Evolutionary conservation across 371 early-diverging fungal species (phyloP).

Genomic region (Mortierella sp.): DNA sequence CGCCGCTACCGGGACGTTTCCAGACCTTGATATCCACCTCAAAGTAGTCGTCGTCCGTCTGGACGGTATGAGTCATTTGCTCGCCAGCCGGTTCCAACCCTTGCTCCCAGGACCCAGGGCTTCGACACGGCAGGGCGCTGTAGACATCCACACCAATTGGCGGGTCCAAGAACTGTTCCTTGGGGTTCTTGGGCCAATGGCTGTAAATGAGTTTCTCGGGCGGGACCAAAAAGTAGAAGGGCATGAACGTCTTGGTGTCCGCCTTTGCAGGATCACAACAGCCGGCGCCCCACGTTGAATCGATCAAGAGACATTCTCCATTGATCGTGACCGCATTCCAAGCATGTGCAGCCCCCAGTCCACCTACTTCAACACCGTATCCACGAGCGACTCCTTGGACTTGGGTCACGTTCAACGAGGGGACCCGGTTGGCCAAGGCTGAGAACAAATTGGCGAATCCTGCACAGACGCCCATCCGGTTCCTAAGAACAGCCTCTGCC

Average conservation of each 20-base stretch:
- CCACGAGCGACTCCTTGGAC: conserved; percentile 28
- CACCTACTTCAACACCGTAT: conserved; percentile 17
- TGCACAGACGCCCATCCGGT: conserved; percentile 28
- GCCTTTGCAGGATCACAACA: neutral
- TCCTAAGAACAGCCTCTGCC: conserved; percentile 28
- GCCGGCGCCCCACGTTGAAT: conserved; percentile 31
- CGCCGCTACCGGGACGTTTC: conserved; percentile 10
- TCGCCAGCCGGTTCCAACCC: conserved; percentile 7
- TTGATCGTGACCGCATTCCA: conserved; percentile 36
- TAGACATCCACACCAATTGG: conserved; percentile 28
- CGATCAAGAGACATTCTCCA: conserved; percentile 30
- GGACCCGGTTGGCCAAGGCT: conserved; percentile 16
- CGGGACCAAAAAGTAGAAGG: conserved; percentile 30
- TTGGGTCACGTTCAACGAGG: conserved; percentile 14
- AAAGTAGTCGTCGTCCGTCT: conserved; percentile 28
- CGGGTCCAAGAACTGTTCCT: conserved; percentile 37
- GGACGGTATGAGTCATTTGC: conserved; percentile 7
- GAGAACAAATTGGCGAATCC: conserved; percentile 40
- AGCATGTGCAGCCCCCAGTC: conserved; percentile 31
- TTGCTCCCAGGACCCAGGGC: conserved; percentile 10
- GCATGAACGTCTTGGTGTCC: conserved; percentile 1
- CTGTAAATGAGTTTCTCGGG: conserved; percentile 34
- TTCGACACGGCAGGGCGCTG: conserved; percentile 9
- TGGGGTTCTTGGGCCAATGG: conserved; percentile 18
- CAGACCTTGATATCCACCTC: conserved; percentile 21